These are phyloP conservation scores for Trametes villosa DNA, from an alignment of 768 basidiomycete genomes.

Conservation along the genomic window DNA sequence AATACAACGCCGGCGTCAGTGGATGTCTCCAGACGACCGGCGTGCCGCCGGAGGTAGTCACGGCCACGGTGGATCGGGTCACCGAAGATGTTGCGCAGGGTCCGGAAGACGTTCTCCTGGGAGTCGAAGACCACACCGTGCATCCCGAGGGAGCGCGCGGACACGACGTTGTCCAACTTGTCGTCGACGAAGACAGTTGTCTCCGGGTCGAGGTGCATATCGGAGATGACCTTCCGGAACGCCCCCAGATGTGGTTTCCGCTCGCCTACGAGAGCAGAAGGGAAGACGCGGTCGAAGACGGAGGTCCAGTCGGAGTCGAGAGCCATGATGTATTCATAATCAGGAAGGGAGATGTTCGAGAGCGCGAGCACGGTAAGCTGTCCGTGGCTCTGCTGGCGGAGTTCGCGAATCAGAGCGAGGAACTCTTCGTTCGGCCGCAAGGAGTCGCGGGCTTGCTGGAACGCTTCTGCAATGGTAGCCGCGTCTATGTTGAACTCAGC, in stretches of 20 bases:
- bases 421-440: conserved; percentile 50
- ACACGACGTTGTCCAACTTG: conserved; percentile 60
- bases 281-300: conserved; percentile 49
- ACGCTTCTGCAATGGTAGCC: conserved; percentile 46
- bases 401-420: conserved; percentile 49
- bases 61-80: conserved; percentile 50
- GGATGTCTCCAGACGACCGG: conserved; percentile 47
- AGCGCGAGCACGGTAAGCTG: conserved; percentile 51
- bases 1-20: conserved; percentile 47
- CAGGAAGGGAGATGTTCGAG: conserved; percentile 58
- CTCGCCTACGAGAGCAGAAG: conserved; percentile 54
- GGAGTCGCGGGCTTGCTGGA: conserved; percentile 52
- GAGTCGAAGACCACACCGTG: conserved; percentile 53
- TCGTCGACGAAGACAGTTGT: conserved; percentile 62
- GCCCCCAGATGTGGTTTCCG: conserved; percentile 61
- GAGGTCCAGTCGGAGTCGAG: conserved; percentile 48
- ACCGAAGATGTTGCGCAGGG: conserved; percentile 51
- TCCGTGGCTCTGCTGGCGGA: conserved; percentile 37
- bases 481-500: conserved; percentile 38
- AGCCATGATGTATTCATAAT: conserved; percentile 51
- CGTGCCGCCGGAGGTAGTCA: conserved; percentile 45
- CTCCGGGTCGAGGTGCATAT: conserved; percentile 49
- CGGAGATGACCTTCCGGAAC: conserved; percentile 51
- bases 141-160: conserved; percentile 60
- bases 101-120: conserved; percentile 44